Evolutionary conservation across 306 rosid genomes (phyloP).

Genomic region (Prunus padus): DNA sequence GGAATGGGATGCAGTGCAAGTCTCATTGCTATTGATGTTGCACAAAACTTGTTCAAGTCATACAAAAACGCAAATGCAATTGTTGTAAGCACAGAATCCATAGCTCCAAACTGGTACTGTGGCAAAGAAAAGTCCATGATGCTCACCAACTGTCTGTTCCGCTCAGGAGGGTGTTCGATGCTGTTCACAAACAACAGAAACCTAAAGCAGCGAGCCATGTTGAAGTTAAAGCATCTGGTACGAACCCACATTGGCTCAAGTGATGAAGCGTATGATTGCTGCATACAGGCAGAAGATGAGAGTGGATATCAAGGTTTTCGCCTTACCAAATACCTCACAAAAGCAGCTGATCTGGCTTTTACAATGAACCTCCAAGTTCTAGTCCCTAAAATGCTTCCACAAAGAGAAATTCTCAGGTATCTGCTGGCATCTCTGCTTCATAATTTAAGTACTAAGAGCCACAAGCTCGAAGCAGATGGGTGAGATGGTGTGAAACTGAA

Average conservation of each 20-base stretch:
- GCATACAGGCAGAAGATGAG: slow-evolving; percentile 73
- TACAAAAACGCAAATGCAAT: slow-evolving; percentile 44
- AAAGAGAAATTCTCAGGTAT: slow-evolving; percentile 48
- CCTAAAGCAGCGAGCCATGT: slow-evolving; percentile 44
- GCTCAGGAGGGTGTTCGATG: slow-evolving; percentile 75
- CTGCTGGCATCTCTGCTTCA: no score
- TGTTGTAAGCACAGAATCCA: slow-evolving; percentile 80
- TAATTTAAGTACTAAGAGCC: no score
- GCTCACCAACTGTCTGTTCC: slow-evolving; percentile 80
- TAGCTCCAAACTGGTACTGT: slow-evolving; percentile 77
- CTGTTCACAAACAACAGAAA: slow-evolving; percentile 59
- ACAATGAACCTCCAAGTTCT: slow-evolving; percentile 51
- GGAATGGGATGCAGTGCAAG: slow-evolving; percentile 97
- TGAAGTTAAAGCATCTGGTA: slow-evolving; percentile 59
- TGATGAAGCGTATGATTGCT: slow-evolving; percentile 75
- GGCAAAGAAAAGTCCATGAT: slow-evolving; percentile 70
- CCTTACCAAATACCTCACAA: slow-evolving; percentile 63
- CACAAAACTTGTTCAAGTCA: slow-evolving; percentile 57
- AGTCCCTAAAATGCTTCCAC: slow-evolving; percentile 57
- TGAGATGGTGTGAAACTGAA: no score
- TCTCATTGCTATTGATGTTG: slow-evolving; percentile 65
- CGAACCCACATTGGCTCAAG: slow-evolving; percentile 69
- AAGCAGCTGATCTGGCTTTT: slow-evolving; percentile 63
- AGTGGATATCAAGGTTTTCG: slow-evolving; percentile 59
- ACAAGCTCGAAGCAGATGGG: no score